Percentiles rank a stretch among this genome's conserved stretches.
Conservation (phyloP, 2,329 filamentous ascomycete genomes). For the Huntiella omanensis region DNA sequence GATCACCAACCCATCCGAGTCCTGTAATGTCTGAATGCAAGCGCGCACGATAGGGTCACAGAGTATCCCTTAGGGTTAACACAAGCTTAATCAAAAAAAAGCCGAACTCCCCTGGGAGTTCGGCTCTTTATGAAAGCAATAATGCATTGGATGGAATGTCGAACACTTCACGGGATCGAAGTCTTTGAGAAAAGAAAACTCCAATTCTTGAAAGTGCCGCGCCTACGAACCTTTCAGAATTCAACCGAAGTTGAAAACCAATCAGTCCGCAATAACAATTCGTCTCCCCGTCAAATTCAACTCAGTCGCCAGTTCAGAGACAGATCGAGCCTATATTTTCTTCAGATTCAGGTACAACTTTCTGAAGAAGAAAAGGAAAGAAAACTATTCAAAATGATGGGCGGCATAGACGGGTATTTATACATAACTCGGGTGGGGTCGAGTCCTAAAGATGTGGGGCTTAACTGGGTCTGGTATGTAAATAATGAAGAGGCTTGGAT, state of each 20-base stretch:
- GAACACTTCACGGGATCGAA: slow-evolving; percentile 46
- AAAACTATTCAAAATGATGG: slow-evolving; percentile 14
- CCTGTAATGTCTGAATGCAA: too few relatives aligned
- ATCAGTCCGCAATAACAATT: slow-evolving; percentile 20
- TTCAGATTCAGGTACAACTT: slow-evolving; percentile 39
- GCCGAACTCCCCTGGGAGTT: neutral
- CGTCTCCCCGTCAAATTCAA: slow-evolving; percentile 42
- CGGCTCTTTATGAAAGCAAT: slow-evolving; percentile 1
- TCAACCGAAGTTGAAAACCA: slow-evolving; percentile 11
- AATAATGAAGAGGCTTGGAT: too few relatives aligned
- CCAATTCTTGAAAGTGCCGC: slow-evolving; percentile 47
- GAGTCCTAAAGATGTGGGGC: neutral
- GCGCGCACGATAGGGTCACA: neutral
- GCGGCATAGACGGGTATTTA: slow-evolving; percentile 6
- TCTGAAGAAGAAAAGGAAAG: slow-evolving; percentile 21
- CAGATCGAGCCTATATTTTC: slow-evolving; percentile 29
- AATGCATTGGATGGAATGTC: slow-evolving; percentile 23
- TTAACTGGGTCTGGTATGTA: neutral
- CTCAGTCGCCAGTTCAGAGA: slow-evolving; percentile 26
- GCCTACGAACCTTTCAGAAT: slow-evolving; percentile 7
- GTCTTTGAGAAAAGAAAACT: slow-evolving; percentile 25
- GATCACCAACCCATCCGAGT: too few relatives aligned
- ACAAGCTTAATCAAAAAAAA: neutral
- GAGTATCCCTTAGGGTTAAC: neutral
- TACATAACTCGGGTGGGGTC: neutral